Evolutionary conservation across 2,329 filamentous ascomycete genomes (phyloP).

Genomic region (Fusarium guadeloupense): DNA sequence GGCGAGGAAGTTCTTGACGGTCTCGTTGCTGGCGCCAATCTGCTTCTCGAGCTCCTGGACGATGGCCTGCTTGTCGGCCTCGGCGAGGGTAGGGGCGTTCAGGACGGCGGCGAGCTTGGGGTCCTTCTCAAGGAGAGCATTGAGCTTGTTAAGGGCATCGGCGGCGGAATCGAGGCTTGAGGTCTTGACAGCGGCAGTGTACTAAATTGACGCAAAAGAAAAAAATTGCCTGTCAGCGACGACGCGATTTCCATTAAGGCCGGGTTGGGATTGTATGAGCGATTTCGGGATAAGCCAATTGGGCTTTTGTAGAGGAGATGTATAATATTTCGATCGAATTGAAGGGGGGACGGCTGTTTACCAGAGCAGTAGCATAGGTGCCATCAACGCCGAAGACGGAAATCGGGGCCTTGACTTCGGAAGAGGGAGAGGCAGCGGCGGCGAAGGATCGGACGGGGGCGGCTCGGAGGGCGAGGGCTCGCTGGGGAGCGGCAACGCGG

Average conservation of each 20-base stretch:
- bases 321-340: background rate
- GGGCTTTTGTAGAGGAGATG: background rate
- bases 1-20: constrained; percentile 91
- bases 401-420: constrained; percentile 83
- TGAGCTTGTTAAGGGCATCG: constrained; percentile 78
- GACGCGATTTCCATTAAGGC: constrained; percentile 37
- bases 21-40: constrained; percentile 77
- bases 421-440: constrained; percentile 70
- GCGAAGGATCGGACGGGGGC: constrained; percentile 80
- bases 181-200: constrained; percentile 93
- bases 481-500: constrained; percentile 68
- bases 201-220: constrained; percentile 67
- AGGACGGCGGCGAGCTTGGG: constrained; percentile 81
- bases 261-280: constrained; percentile 19
- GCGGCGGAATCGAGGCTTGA: constrained; percentile 85
- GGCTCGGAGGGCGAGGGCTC: constrained; percentile 54
- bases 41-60: constrained; percentile 89
- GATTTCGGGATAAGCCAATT: constrained; percentile 37
- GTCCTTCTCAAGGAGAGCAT: constrained; percentile 80
- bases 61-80: constrained; percentile 84
- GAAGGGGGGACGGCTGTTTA: constrained; percentile 61
- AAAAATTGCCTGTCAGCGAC: constrained; percentile 39
- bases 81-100: constrained; percentile 79
- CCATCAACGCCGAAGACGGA: constrained; percentile 95
- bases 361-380: constrained; percentile 97